Percentiles rank a stretch among this genome's conserved stretches.
These are phyloP conservation scores for Sextonia rubra DNA, from an alignment of 164 flowering plant species.

Conservation along the genomic window DNA sequence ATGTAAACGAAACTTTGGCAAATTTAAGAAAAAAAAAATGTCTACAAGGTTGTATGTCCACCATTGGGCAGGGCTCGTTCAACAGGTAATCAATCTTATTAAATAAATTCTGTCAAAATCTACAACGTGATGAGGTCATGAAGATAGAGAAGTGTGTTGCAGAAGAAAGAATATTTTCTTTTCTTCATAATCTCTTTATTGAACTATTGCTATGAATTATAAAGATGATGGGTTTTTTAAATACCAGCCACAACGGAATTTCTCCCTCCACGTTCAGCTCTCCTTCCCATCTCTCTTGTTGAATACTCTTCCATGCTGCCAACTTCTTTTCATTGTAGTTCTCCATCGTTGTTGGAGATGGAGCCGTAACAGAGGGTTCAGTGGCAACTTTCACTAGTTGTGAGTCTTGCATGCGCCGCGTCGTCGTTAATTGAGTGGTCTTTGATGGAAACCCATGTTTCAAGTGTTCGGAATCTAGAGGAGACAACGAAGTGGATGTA, in stretches of 20 bases:
- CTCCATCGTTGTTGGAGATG: conserved; percentile 16
- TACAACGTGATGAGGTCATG: too few relatives aligned
- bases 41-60: too few relatives aligned
- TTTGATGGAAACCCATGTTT: conserved; percentile 6
- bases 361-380: conserved; percentile 17
- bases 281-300: conserved; percentile 85
- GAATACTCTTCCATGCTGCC: conserved; percentile 82
- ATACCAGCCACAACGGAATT: conserved; percentile 91
- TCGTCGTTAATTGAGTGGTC: not conserved
- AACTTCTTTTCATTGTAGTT: conserved; percentile 16
- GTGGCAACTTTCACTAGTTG: conserved; percentile 39
- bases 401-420: conserved; percentile 8
- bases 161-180: too few relatives aligned
- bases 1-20: too few relatives aligned
- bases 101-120: too few relatives aligned
- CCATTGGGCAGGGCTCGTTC: too few relatives aligned
- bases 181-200: too few relatives aligned
- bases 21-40: too few relatives aligned
- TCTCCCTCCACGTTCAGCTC: conserved; percentile 74
- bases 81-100: too few relatives aligned
- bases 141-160: too few relatives aligned
- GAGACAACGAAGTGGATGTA: conserved; percentile 9
- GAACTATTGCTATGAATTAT: not conserved
- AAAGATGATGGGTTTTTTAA: not conserved
- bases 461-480: not conserved